Evolutionary conservation across 1,284 basidiomycete species (phyloP).

Genomic region (Puccinia triticina): DNA sequence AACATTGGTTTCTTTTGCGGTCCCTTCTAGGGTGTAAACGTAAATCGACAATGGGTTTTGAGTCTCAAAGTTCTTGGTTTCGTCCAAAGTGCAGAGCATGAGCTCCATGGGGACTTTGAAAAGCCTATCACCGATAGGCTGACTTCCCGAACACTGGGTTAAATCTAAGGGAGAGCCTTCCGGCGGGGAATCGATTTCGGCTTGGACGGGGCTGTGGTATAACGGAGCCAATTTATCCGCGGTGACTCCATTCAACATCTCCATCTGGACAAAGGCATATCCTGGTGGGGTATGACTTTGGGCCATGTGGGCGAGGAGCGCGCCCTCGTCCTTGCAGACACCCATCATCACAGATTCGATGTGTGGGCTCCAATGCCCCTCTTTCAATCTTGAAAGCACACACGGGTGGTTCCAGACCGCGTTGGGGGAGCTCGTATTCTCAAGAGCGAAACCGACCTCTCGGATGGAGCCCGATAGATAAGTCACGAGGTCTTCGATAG

Average conservation of each 20-base stretch:
- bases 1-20: not conserved
- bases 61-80: not conserved
- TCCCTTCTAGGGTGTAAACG: constrained; percentile 1
- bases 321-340: constrained; percentile 31
- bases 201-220: not conserved
- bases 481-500: constrained; percentile 8
- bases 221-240: not conserved
- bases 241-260: not conserved
- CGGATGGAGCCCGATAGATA: not conserved
- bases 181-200: not conserved
- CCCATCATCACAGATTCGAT: constrained; percentile 35
- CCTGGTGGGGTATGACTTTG: constrained; percentile 6
- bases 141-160: not conserved
- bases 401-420: constrained; percentile 24
- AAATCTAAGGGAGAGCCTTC: not conserved
- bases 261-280: not conserved
- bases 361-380: constrained; percentile 26
- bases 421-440: not conserved
- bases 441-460: not conserved
- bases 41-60: constrained; percentile 1
- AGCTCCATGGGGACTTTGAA: constrained; percentile 16
- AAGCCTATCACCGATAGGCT: not conserved
- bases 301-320: not conserved
- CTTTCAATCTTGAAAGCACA: not conserved
- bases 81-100: not conserved